Evolutionary conservation across 2,329 filamentous ascomycete species (phyloP), one percentile per base, ranked within the genome.

Genomic region (Gliomastix tumulicola): DNA sequence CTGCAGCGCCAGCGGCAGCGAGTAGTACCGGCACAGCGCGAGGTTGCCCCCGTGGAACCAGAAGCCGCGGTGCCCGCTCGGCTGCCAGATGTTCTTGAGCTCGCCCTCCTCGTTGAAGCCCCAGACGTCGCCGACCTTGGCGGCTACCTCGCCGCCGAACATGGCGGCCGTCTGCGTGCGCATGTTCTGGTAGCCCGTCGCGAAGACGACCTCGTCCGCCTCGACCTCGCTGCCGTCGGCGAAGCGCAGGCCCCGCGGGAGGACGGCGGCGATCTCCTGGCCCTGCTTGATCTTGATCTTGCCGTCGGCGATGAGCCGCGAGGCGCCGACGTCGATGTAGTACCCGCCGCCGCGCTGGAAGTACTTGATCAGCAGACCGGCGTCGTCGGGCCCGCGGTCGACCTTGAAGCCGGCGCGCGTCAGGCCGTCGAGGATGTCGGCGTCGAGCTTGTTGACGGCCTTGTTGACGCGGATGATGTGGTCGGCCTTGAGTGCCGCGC

Each of bases 311-410:
- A 68, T 63, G 36, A 66, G 55, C 40, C 58, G 40, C 12, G 49
- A 55, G 13, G 50, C 52, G 1, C 63, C 65, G 16, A 63, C 57
- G 36, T 69, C 63, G 19, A 66, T 56, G 44, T 66, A 68, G 41
- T 63, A 66, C 12, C 59, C 56, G 3, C 64, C 63, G 1, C 56
- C 57, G 7, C 55, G 49, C 13, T 55, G 53, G 23, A 65, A 47
- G 37, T 64, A 80, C 49, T 79, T 79, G 23, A 68, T 50, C 32
- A 71, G 63, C 12, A 81, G 58, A 0, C 77, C 76, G 1, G 64
- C 59, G 3, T 64, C 65, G 41, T 75, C 65, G 0, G 70, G 66
- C 0, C 76, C 76, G 9, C 48, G 56, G 45, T 82, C 76, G 4
- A 75, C 51, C 33, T 64, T 62, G 58, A 82, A 81, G 0, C 78